Evolutionary conservation across 2,329 filamentous ascomycete genomes (phyloP), one percentile per base, ranked within the genome.

Genomic region (Sporothrix pallida): DNA sequence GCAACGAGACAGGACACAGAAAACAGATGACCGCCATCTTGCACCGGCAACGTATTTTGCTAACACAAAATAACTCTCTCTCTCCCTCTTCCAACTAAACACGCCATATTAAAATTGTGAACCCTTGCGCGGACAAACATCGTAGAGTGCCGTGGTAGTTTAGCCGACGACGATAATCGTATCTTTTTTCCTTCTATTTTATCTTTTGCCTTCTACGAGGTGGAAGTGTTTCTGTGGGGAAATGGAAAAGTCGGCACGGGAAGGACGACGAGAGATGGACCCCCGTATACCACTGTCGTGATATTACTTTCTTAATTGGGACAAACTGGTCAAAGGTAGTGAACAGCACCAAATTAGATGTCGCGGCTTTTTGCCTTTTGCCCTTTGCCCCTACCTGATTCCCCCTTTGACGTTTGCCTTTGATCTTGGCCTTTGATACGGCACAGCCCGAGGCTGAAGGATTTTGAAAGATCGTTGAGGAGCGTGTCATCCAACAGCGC

Each of bases 111-210:
- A 50, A 68, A 68, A 50, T 4, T 31, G 23, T n/a, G 10, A 50
- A 52, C 44, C 31, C 8, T 13, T 23, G 1, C 9, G 31, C 63
- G 12, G 44, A 10, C 2, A 65, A 37, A 3, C 9, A 20, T 17
- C 50, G 15, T 50, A 52, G 46, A 48, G 44, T 67, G 23, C 42
- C 17, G 37, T 46, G 60, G n/a, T 23, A 63, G 37, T 63, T 63
- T 63, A 44, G 60, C 60, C 60, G 60, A 46, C 17, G 60, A 37
- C 60, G 60, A 46, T n/a, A 46, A 42, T n/a, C 44, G n/a, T 10
- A 20, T 46, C 17, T 60, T 26, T 37, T 20, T 23, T 52, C 15
- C 3, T 3, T 37, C 23, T 26, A 1, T n/a, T n/a, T n/a, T 26
- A 2, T 5, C 31, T 37, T 37, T 37, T 37, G 31, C 31, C 31